Evolutionary conservation across 2,329 filamentous ascomycete genomes (phyloP).

Genomic region (Cercospora janseana): DNA sequence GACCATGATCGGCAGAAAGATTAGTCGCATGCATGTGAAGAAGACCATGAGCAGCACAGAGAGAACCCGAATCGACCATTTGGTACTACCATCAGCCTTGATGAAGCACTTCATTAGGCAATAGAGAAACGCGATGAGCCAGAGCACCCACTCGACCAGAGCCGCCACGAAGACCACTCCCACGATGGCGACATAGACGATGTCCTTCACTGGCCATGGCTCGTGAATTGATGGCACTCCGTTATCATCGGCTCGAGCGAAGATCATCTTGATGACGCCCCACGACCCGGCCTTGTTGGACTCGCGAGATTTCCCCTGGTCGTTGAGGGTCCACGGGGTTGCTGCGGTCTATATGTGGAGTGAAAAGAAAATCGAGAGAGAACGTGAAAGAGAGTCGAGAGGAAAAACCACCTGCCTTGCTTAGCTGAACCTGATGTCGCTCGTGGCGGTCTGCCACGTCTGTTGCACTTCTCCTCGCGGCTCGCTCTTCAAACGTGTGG

Average conservation of each 20-base stretch:
- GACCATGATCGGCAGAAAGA: conserved; percentile 91
- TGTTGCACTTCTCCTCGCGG: conserved; percentile 10
- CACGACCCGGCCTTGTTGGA: not conserved
- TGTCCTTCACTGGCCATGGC: conserved; percentile 53
- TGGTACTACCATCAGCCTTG: conserved; percentile 61
- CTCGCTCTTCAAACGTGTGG: conserved; percentile 11
- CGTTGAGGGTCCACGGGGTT: too few species aligned
- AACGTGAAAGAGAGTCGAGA: not conserved
- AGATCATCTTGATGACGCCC: conserved; percentile 12
- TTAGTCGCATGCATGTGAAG: conserved; percentile 76
- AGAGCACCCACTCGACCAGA: conserved; percentile 88
- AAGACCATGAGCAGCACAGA: conserved; percentile 71
- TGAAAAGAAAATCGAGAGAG: not conserved
- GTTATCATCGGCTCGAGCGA: conserved; percentile 13
- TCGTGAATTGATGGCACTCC: conserved; percentile 18
- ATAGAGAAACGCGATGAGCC: conserved; percentile 91
- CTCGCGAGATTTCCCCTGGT: not conserved
- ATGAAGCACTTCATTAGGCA: conserved; percentile 83
- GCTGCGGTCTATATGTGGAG: too few species aligned
- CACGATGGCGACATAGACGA: conserved; percentile 79
- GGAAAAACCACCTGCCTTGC: conserved; percentile 13
- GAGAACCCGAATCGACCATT: conserved; percentile 76
- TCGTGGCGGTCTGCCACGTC: not conserved
- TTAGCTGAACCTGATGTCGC: conserved; percentile 5
- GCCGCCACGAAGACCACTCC: conserved; percentile 80